Conservation (phyloP, 2,329 filamentous ascomycete species). For the Blumeriella jaapii region DNA sequence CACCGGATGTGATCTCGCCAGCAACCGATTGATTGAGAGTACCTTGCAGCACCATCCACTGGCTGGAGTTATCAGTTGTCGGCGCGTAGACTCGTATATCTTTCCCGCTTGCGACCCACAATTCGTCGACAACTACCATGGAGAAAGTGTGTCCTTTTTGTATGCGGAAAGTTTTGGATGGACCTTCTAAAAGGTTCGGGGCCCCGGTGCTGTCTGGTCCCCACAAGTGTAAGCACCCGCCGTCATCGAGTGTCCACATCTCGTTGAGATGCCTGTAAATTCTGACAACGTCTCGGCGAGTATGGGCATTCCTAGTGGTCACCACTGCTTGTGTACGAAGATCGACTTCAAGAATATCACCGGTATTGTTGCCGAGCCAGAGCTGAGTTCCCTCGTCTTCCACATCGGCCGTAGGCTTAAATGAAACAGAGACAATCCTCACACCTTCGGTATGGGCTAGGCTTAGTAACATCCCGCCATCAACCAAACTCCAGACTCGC, state of each 20-base stretch:
- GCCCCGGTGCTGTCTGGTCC: constrained; percentile 58
- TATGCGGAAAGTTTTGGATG: constrained; percentile 62
- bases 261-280: constrained; percentile 82
- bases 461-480: constrained; percentile 72
- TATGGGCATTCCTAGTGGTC: constrained; percentile 62
- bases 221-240: constrained; percentile 81
- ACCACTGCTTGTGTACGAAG: constrained; percentile 61
- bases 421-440: constrained; percentile 69
- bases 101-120: constrained; percentile 85
- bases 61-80: constrained; percentile 50
- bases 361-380: constrained; percentile 83
- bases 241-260: constrained; percentile 89
- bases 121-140: constrained; percentile 68
- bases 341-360: constrained; percentile 85
- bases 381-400: constrained; percentile 70
- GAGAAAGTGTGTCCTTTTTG: constrained; percentile 79
- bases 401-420: constrained; percentile 70
- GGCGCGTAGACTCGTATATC: constrained; percentile 78
- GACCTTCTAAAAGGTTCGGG: constrained; percentile 58
- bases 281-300: constrained; percentile 65
- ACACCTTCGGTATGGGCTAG: constrained; percentile 75
- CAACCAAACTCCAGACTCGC: constrained; percentile 74
- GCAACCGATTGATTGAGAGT: constrained; percentile 61
- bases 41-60: constrained; percentile 64
- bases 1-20: constrained; percentile 79